Conservation (phyloP, 331 rosid species). For the Acacia concinna region DNA sequence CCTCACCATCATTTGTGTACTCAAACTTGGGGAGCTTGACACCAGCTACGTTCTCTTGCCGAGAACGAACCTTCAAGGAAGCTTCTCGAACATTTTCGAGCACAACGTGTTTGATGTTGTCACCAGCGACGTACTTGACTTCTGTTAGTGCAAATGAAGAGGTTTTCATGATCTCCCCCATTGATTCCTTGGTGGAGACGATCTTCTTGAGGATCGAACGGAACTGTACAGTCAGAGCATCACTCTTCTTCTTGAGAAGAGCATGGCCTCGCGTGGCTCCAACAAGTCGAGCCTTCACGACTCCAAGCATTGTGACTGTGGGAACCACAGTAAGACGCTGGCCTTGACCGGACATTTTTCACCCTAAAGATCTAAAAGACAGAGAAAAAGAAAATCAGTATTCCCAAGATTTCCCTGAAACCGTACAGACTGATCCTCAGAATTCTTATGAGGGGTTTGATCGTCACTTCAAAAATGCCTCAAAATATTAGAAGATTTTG, state of each 20-base stretch:
- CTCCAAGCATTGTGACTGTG: slow-evolving; percentile 87
- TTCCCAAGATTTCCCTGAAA: not conserved
- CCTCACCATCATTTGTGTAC: slow-evolving; percentile 63
- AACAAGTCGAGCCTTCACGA: slow-evolving; percentile 76
- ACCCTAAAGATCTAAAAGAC: slow-evolving; percentile 43
- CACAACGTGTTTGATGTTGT: slow-evolving; percentile 81
- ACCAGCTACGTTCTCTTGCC: slow-evolving; percentile 86
- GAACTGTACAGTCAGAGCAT: slow-evolving; percentile 89
- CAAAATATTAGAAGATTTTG: not conserved
- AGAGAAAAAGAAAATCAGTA: not conserved
- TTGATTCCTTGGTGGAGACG: slow-evolving; percentile 89
- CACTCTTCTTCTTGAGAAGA: slow-evolving; percentile 96
- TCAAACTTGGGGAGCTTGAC: slow-evolving; percentile 93
- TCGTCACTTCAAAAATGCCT: not conserved
- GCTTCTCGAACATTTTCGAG: slow-evolving; percentile 87
- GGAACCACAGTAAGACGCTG: slow-evolving; percentile 95
- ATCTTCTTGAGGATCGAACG: slow-evolving; percentile 85
- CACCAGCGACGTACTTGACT: slow-evolving; percentile 95
- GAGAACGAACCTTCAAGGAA: slow-evolving; percentile 76
- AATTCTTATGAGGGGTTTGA: not conserved
- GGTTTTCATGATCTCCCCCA: slow-evolving; percentile 95
- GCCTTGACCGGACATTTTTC: slow-evolving; percentile 82
- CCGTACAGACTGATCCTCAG: not conserved
- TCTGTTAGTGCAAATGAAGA: slow-evolving; percentile 88
- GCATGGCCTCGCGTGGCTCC: slow-evolving; percentile 99